Conservation (phyloP, 257 asterid genomes). For the Nicotiana obtusifolia region DNA sequence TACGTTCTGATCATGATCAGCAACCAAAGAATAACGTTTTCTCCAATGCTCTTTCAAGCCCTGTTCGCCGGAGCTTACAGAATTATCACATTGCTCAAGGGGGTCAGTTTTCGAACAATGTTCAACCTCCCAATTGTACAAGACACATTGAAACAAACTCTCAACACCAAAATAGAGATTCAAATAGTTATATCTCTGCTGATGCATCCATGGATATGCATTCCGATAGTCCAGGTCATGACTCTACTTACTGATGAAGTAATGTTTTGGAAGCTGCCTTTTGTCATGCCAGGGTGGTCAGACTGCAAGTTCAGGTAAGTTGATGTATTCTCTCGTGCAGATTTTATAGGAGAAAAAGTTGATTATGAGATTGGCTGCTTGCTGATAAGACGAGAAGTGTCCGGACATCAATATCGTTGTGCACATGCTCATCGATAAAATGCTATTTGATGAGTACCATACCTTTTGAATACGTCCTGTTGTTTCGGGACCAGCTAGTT, state of each 20-base stretch:
- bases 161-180: slow-evolving; percentile 32
- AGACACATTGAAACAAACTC: slow-evolving; percentile 22
- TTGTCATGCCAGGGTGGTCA: not conserved
- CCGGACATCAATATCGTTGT: not conserved
- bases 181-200: slow-evolving; percentile 24
- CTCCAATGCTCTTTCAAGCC: slow-evolving; percentile 48
- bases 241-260: slow-evolving; percentile 20
- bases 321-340: not conserved
- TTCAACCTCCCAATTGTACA: slow-evolving; percentile 21
- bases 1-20: slow-evolving; percentile 36
- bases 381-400: slow-evolving; percentile 1
- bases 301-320: not conserved
- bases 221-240: slow-evolving; percentile 33
- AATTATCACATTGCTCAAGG: slow-evolving; percentile 35
- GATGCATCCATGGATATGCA: slow-evolving; percentile 49
- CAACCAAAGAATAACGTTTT: slow-evolving; percentile 38
- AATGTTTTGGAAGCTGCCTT: slow-evolving; percentile 16
- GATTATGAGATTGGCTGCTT: not conserved
- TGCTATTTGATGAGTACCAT: not conserved
- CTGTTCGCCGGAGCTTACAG: slow-evolving; percentile 37
- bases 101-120: slow-evolving; percentile 21
- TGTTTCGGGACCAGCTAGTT: not conserved
- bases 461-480: not conserved
- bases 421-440: not conserved
- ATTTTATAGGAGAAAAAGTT: not conserved